Evolutionary conservation across 176 grass and related monocot species (phyloP).

Genomic region (Avena insularis): DNA sequence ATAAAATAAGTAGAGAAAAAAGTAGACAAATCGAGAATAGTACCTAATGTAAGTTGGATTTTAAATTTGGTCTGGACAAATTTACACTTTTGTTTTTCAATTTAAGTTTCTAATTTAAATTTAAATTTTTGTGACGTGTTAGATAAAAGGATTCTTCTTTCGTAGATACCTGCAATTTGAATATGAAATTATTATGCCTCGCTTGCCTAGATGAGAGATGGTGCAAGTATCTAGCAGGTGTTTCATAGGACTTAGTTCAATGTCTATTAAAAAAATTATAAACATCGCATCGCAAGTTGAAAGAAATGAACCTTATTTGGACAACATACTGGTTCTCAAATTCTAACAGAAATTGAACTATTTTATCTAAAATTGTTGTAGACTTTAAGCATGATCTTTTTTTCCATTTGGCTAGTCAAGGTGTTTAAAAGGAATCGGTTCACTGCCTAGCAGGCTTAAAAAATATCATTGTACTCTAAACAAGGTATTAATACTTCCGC

Average conservation of each 20-base stretch:
- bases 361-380: not conserved
- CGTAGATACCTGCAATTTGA: not conserved
- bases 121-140: not conserved
- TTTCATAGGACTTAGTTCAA: not conserved
- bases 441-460: too few species aligned
- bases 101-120: not conserved
- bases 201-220: too few species aligned
- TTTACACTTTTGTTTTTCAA: not conserved
- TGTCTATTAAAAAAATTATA: not conserved
- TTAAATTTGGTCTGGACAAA: not conserved
- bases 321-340: too few species aligned
- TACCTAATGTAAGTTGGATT: too few species aligned
- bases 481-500: too few species aligned
- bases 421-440: too few species aligned
- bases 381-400: not conserved
- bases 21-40: too few species aligned
- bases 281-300: too few species aligned
- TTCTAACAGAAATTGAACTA: not conserved
- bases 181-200: too few species aligned
- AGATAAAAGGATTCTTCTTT: not conserved
- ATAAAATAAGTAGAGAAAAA: not conserved
- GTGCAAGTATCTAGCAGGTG: not conserved
- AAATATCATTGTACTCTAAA: too few species aligned
- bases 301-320: too few species aligned
- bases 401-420: not conserved